A percentile compares a stretch with the other conserved stretches of the same genome.
Evolutionary conservation across 2,329 filamentous ascomycete species (phyloP).

Genomic region (Scolecobasidium constrictum): DNA sequence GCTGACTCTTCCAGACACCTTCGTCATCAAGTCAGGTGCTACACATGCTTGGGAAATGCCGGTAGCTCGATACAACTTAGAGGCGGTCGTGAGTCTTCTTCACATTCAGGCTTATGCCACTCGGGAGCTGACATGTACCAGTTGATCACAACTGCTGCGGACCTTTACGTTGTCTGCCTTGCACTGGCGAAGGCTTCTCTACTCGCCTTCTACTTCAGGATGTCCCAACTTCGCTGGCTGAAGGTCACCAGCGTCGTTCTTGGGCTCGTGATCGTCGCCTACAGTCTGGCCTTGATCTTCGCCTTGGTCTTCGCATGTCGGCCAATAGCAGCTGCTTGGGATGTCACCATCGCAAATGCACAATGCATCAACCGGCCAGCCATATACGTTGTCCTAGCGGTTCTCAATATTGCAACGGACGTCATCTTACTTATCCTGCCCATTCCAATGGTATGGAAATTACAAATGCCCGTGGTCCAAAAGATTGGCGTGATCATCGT

Average conservation of each 20-base stretch:
- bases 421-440: conserved; percentile 23
- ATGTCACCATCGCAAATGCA: conserved; percentile 12
- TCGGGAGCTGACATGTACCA: too few species aligned
- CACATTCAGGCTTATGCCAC: too few species aligned
- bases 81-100: neutral
- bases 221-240: neutral
- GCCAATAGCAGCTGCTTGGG: conserved; percentile 16
- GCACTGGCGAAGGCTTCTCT: conserved; percentile 3
- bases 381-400: conserved; percentile 15
- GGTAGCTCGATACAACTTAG: neutral
- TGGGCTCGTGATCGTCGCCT: conserved; percentile 14
- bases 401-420: conserved; percentile 28
- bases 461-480: conserved; percentile 15
- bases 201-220: conserved; percentile 1
- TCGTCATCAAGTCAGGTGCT: too few species aligned
- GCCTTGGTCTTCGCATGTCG: conserved; percentile 16
- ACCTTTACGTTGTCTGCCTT: too few species aligned
- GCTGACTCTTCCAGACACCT: too few species aligned
- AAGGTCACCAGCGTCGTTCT: conserved; percentile 9
- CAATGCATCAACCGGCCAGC: conserved; percentile 15
- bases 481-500: conserved; percentile 15
- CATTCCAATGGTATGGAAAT: conserved; percentile 22
- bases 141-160: too few species aligned
- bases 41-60: neutral
- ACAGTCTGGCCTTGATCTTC: conserved; percentile 17